Conservation (phyloP, 306 rosid species). For the Castanospermum australe region DNA sequence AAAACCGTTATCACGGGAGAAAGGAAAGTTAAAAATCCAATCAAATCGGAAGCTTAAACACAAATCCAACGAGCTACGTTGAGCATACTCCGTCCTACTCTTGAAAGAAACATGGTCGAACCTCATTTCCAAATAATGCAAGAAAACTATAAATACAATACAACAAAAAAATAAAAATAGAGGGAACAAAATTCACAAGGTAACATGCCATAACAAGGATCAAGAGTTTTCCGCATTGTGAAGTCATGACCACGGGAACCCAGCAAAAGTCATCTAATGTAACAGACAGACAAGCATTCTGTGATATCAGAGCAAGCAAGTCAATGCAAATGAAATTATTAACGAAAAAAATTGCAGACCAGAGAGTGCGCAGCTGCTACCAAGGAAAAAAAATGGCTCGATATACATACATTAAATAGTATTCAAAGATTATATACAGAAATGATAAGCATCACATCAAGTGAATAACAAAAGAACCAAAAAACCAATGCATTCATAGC, state of each 20-base stretch:
- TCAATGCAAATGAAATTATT: not conserved
- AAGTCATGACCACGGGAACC: too few relatives aligned
- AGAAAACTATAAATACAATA: too few relatives aligned
- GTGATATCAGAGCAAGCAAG: not conserved
- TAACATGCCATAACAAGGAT: too few relatives aligned
- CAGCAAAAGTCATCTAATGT: not conserved
- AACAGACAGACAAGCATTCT: not conserved
- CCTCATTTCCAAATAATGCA: not conserved
- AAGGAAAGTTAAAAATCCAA: not conserved
- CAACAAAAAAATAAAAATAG: too few relatives aligned
- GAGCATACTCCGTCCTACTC: too few relatives aligned
- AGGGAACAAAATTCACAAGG: too few relatives aligned
- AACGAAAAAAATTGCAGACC: not conserved
- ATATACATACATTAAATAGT: constrained; percentile 38
- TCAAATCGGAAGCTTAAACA: not conserved
- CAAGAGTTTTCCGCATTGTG: too few relatives aligned
- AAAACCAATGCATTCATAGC: constrained; percentile 28
- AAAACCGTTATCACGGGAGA: too few relatives aligned
- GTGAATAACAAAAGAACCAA: constrained; percentile 29
- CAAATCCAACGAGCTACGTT: not conserved
- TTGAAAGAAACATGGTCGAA: not conserved
- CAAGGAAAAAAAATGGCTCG: constrained; percentile 16
- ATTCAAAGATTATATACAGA: constrained; percentile 48
- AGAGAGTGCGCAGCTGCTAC: constrained; percentile 16
- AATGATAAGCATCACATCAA: constrained; percentile 24